Base-by-base conservation (phyloP, 2,329 filamentous ascomycete species). In the Sclerotinia nivalis region DNA sequence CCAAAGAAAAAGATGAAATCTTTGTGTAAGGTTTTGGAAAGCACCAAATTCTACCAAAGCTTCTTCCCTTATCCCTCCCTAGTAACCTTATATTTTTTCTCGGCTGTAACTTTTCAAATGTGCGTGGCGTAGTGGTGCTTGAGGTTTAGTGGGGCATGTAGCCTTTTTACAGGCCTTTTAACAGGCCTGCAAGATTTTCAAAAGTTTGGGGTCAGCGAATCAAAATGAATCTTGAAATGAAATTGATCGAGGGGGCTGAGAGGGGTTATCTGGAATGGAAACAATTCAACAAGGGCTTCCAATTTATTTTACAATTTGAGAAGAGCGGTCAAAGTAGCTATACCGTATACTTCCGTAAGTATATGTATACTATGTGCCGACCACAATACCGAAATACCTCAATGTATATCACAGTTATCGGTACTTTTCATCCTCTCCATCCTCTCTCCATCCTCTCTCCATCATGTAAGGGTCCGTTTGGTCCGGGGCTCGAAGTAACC, bases 1-100 rank as follows among this genome's bases (percentile, higher is more conserved):
- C 18, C 18, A 22, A 55, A 40, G 34, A 25, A 61, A 56, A 45
- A 28, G 49, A 55, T 28, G 62, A 66, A 43, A 66, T 54, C 10
- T 54, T 54, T 49, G 45, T 49, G 45, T 25, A 12, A 43, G 56
- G 37, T 60, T 61, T 61, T 64, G 22, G 31, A 64, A 64, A 64
- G 22, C 15, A 47, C 45, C 45, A n/a, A 13, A 31, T 37, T 50
- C 25, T 62, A 62, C 47, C 60, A n/a, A 62, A 62, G 60, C 60
- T 62, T n/a, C 45, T 47, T 49, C 34, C 55, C n/a, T 37, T 1
- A n/a, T 45, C 45, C 12, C 25, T 13, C n/a, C 56, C 45, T 62
- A 49, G 43, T 10, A 31, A 55, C 13, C 25, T 1, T 62, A 15
- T 22, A n/a, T 18, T 34, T 49, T 62, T 62, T 62, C 45, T 62